Evolutionary conservation across 202 grass and related monocot species (phyloP).

Genomic region (Setaria viridis): DNA sequence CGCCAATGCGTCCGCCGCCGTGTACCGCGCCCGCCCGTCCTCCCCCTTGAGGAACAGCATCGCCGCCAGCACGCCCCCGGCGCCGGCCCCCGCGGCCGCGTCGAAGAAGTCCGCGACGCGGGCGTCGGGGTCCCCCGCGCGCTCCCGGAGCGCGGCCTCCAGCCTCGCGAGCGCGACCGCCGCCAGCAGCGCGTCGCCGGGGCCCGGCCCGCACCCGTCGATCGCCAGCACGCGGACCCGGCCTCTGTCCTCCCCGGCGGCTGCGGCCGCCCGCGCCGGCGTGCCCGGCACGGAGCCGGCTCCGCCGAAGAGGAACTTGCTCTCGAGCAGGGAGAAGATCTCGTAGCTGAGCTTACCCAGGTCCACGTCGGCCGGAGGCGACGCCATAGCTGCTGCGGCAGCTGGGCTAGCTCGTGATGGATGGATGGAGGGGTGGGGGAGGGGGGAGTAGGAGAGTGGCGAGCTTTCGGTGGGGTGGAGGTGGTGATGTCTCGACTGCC

Average conservation of each 20-base stretch:
- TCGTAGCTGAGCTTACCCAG: constrained; percentile 92
- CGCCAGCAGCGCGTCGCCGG: constrained; percentile 65
- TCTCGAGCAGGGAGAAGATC: constrained; percentile 95
- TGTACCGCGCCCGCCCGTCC: constrained; percentile 54
- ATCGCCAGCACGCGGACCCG: constrained; percentile 73
- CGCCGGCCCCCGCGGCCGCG: constrained; percentile 62
- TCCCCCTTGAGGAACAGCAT: constrained; percentile 67
- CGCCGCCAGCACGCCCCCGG: constrained; percentile 62
- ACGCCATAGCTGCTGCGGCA: constrained; percentile 26
- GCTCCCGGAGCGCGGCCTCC: constrained; percentile 62
- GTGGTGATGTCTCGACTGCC: constrained; percentile 40
- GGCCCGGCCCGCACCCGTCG: constrained; percentile 59
- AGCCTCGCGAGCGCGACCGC: constrained; percentile 63
- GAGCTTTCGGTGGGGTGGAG: constrained; percentile 49
- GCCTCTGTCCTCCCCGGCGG: neutral
- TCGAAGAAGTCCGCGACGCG: constrained; percentile 87
- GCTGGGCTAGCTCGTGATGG: neutral
- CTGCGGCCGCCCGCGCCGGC: constrained; percentile 27
- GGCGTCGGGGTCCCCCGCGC: constrained; percentile 46
- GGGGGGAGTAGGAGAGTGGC: constrained; percentile 18
- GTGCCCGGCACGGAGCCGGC: constrained; percentile 50
- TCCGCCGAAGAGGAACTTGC: constrained; percentile 83
- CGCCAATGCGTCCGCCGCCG: constrained; percentile 63
- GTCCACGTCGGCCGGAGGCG: constrained; percentile 52
- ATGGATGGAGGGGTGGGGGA: neutral